These are phyloP conservation scores for Eucalyptus curtisii DNA, from an alignment of 345 rosid species.

Conservation along the genomic window DNA sequence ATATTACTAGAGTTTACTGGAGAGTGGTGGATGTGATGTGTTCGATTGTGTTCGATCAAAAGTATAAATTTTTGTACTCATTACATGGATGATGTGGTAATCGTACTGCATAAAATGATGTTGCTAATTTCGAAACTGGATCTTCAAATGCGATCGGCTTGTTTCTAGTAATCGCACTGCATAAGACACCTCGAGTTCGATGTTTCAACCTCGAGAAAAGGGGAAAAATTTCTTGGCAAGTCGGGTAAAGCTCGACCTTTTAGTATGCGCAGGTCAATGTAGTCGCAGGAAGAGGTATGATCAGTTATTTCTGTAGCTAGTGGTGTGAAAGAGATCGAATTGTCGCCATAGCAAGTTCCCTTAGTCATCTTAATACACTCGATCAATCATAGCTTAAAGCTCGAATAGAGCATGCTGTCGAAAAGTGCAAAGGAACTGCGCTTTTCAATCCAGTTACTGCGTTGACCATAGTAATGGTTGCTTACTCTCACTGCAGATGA, in stretches of 20 bases:
- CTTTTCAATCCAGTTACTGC: not conserved
- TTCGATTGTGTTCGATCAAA: not conserved
- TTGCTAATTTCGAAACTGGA: not conserved
- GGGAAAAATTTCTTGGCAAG: not conserved
- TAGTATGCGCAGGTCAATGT: not conserved
- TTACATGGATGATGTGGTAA: not conserved
- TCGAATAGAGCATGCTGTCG: not conserved
- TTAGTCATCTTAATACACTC: not conserved
- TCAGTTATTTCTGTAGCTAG: not conserved
- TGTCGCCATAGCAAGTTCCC: rapidly evolving
- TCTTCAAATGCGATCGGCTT: not conserved
- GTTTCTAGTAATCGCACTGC: not conserved
- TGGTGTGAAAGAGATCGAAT: not conserved
- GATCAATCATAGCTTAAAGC: not conserved
- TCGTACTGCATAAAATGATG: not conserved
- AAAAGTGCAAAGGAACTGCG: not conserved
- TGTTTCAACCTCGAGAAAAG: not conserved
- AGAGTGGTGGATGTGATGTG: not conserved
- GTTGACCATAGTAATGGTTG: not conserved
- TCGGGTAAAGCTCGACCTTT: not conserved
- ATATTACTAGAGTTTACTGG: not conserved
- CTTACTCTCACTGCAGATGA: slow-evolving; percentile 30
- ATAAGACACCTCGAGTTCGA: not conserved
- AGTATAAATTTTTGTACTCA: not conserved
- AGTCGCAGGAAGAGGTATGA: not conserved